A percentile compares a stretch with the other conserved stretches of the same genome.
These are phyloP conservation scores for Strobilomyces confusus DNA, from an alignment of 768 basidiomycete species.

Conservation along the genomic window DNA sequence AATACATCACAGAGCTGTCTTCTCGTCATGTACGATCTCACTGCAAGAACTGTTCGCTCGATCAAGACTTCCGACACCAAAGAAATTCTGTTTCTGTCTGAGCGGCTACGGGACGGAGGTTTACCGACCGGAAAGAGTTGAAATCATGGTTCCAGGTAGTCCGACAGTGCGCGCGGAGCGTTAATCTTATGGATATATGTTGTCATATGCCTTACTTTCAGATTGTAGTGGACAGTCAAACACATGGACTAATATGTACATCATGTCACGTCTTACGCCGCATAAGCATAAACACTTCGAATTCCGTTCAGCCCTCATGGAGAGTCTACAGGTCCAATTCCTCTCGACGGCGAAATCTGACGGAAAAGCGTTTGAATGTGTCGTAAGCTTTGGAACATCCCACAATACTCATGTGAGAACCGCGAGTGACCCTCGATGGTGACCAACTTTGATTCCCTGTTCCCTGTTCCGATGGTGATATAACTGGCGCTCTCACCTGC, in stretches of 20 bases:
- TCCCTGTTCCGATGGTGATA: not conserved
- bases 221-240: slow-evolving; percentile 9
- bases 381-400: not conserved
- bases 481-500: not conserved
- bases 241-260: slow-evolving; percentile 10
- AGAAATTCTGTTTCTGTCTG: slow-evolving; percentile 9
- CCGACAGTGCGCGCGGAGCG: slow-evolving; percentile 17
- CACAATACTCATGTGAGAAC: not conserved
- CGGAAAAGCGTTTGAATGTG: not conserved
- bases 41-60: slow-evolving; percentile 22
- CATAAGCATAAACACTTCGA: not conserved
- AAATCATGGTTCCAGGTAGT: slow-evolving; percentile 20
- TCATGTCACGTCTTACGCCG: slow-evolving; percentile 2
- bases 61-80: slow-evolving; percentile 7
- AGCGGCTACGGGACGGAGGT: not conserved
- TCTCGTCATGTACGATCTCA: slow-evolving; percentile 15
- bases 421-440: not conserved
- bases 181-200: slow-evolving; percentile 13
- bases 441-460: not conserved
- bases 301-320: not conserved
- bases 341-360: not conserved
- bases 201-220: slow-evolving; percentile 5
- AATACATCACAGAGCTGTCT: slow-evolving; percentile 3
- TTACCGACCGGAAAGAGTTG: slow-evolving; percentile 8
- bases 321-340: not conserved